Evolutionary conservation across 306 rosid species (phyloP).

Genomic region (cucumber (Cucumis sativus)): DNA sequence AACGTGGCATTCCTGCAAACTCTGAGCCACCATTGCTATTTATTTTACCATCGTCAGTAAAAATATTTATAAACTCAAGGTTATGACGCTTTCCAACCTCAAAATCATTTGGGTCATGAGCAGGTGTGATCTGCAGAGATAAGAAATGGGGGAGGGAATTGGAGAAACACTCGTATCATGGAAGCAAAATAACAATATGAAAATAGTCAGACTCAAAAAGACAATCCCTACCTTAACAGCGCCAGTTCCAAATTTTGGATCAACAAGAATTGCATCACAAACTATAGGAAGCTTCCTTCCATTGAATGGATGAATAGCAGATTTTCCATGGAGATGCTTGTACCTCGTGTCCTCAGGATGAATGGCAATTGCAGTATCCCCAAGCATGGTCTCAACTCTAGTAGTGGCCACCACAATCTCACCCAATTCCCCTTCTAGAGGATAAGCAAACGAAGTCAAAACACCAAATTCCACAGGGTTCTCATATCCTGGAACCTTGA

Average conservation of each 20-base stretch:
- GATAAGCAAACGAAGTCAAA: conserved; percentile 76
- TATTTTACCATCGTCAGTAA: conserved; percentile 84
- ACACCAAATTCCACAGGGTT: conserved; percentile 79
- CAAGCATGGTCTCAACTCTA: conserved; percentile 94
- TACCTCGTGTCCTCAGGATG: conserved; percentile 73
- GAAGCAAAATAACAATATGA: neutral
- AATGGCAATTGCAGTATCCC: conserved; percentile 88
- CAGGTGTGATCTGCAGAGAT: conserved; percentile 81
- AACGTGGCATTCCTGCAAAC: conserved; percentile 79
- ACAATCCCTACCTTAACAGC: conserved; percentile 75
- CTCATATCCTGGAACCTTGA: conserved; percentile 74
- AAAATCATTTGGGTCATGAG: conserved; percentile 98
- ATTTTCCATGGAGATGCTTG: conserved; percentile 67
- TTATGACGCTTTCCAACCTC: conserved; percentile 83
- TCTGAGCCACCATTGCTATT: conserved; percentile 80
- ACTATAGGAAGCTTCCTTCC: conserved; percentile 70
- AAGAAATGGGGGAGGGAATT: conserved; percentile 12
- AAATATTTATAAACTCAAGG: conserved; percentile 65
- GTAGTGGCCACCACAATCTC: conserved; percentile 94
- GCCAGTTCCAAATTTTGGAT: conserved; percentile 85
- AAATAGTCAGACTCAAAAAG: neutral
- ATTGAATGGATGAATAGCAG: conserved; percentile 79
- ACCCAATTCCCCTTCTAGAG: conserved; percentile 66
- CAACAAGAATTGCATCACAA: conserved; percentile 83
- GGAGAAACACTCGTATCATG: neutral